phyloP scores from a whole-genome alignment of 129 eudicot species.

The Flaveria robusta region DNA sequence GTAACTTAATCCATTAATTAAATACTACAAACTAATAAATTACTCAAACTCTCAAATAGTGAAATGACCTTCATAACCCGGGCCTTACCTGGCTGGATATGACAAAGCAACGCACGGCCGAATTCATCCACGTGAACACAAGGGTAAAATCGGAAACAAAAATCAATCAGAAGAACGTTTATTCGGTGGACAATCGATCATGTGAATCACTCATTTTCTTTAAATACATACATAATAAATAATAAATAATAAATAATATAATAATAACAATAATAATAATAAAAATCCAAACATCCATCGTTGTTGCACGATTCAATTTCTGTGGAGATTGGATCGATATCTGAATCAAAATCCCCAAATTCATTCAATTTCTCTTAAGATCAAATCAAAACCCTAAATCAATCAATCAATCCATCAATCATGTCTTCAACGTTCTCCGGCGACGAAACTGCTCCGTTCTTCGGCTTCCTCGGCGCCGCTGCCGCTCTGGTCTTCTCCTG shows the following conservation, averaged over 20 bases:
- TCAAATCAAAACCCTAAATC: neutral
- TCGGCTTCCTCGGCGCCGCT: constrained; percentile 5
- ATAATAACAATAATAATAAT: too few relatives aligned
- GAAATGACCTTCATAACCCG: too few relatives aligned
- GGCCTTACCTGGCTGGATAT: too few relatives aligned
- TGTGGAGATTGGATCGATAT: neutral
- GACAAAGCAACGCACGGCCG: too few relatives aligned
- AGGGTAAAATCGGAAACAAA: neutral
- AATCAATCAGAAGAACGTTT: neutral
- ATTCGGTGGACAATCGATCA: neutral
- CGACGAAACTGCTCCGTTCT: neutral
- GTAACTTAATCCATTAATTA: too few relatives aligned
- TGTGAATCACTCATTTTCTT: neutral
- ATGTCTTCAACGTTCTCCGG: neutral
- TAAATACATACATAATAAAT: neutral
- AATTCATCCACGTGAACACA: neutral
- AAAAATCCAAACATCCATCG: neutral
- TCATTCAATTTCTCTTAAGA: neutral
- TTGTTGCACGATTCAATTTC: neutral
- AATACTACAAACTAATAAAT: too few relatives aligned
- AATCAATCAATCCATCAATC: neutral
- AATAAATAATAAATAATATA: too few relatives aligned
- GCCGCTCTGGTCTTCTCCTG: constrained; percentile 2
- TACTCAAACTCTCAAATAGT: too few relatives aligned
- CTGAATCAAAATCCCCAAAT: neutral